Base-by-base conservation (phyloP, 148 eudicot genomes). In the Spergularia marina region DNA sequence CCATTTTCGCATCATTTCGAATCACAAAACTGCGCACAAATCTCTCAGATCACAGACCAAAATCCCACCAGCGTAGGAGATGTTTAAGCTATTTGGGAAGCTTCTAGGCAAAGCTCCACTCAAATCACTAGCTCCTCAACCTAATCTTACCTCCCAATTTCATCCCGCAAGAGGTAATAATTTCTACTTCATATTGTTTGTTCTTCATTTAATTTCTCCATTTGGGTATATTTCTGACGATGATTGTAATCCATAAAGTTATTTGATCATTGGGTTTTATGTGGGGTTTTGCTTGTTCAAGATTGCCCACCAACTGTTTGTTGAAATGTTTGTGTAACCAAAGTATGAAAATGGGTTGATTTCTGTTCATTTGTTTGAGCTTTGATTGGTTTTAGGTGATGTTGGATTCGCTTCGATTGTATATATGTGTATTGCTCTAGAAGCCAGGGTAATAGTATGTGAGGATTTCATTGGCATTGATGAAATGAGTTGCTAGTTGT, bases 251-350 rank as follows among this genome's bases (percentile, higher is more conserved):
- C 3, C 8, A 0, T 58, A 55, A 13, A 49, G 12, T 30, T 2
- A 25, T 72, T 57, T 25, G 20, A 56, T 16, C 51, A 15, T 7
- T 70, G 65, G 47, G 51, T 71, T 55, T 67, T 25, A 0, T 8
- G 6, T 70, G 67, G 36, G 40, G 10, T 53, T 40, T 66, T 12
- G 40, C 4, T 60, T 6, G 12, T 73, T 41, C 12, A 11, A 47
- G 39, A 34, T 71, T 75, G 76, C 79, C 8, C 68, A 51, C 47
- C 59, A 65, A 18, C 8, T 80, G 83, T 76, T 76, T 76, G 83
- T 76, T 39, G 56, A 76, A 76, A 80, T 80, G 76, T 21, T 39
- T 14, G 8, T 62, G 1, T 20, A 47, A 69, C 47, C 49, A 51
- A 51, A 12, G 30, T 41, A 12, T 51, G 17, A 4, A 20, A 15